A percentile compares a stretch with the other conserved stretches of the same genome.
Evolutionary conservation across 257 asterid species (phyloP).

Genomic region (Solanum medicagineum): DNA sequence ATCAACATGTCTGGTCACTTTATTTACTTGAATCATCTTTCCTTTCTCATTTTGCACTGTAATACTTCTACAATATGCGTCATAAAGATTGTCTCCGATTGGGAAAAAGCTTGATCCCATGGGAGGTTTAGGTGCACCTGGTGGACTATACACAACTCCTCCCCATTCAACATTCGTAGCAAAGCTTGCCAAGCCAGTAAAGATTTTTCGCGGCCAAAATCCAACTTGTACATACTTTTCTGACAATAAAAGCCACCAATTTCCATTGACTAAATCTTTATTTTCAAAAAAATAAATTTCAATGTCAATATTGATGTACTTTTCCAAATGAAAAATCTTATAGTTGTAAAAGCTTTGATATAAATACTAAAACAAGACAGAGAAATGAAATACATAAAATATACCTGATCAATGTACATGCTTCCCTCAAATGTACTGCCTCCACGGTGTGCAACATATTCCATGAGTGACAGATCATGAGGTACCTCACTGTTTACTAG

Average conservation of each 20-base stretch:
- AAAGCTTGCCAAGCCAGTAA: background rate
- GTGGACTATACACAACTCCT: background rate
- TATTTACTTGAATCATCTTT: too few species aligned
- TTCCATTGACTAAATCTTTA: background rate
- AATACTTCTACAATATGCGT: too few species aligned
- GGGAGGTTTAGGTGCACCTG: background rate
- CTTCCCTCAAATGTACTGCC: background rate
- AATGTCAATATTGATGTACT: background rate
- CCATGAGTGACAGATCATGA: background rate
- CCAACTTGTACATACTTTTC: background rate
- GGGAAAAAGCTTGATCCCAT: background rate
- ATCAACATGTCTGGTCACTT: too few species aligned
- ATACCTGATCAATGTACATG: background rate
- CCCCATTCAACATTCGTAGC: background rate
- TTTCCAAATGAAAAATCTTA: too few species aligned
- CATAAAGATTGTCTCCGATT: background rate
- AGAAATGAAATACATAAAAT: background rate
- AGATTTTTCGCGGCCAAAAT: background rate
- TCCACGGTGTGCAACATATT: background rate
- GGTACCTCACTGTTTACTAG: background rate
- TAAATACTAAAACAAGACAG: background rate
- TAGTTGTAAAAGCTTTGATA: too few species aligned
- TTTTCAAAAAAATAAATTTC: background rate
- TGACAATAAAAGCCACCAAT: background rate
- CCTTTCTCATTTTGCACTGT: too few species aligned